Percentiles rank a stretch among this genome's conserved stretches.
phyloP scores from a whole-genome alignment of 192 early-diverging fungal species.

The Cetraspora pellucida region DNA sequence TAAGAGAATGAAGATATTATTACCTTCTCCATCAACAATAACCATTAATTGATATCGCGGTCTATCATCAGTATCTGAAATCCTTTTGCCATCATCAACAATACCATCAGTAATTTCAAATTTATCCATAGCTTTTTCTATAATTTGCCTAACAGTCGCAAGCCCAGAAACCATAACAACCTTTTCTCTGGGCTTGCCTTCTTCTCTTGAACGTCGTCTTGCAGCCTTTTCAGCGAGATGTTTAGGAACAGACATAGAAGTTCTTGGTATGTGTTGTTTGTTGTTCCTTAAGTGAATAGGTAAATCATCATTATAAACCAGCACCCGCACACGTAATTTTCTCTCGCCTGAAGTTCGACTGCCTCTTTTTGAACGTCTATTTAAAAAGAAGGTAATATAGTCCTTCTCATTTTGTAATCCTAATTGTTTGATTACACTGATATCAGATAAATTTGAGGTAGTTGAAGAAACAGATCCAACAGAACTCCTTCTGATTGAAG shows the following conservation, averaged over 20 bases:
- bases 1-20: not conserved
- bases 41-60: constrained; percentile 27
- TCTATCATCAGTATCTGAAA: constrained; percentile 10
- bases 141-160: constrained; percentile 50
- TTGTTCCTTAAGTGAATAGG: constrained; percentile 3
- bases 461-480: constrained; percentile 36
- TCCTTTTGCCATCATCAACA: constrained; percentile 44
- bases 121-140: constrained; percentile 50
- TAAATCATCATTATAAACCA: constrained; percentile 32
- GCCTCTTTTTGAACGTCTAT: constrained; percentile 4
- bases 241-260: constrained; percentile 34
- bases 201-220: constrained; percentile 29
- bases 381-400: constrained; percentile 18
- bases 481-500: constrained; percentile 49
- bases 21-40: constrained; percentile 28
- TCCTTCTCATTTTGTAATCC: constrained; percentile 11
- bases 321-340: constrained; percentile 15
- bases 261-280: constrained; percentile 12
- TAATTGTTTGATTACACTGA: not conserved
- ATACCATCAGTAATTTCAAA: constrained; percentile 51
- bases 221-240: constrained; percentile 32
- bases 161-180: not conserved
- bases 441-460: constrained; percentile 35
- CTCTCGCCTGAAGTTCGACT: constrained; percentile 15
- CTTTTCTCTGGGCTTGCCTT: constrained; percentile 33